Evolutionary conservation across 1,284 basidiomycete species (phyloP).

Genomic region (Irpex lacteus): DNA sequence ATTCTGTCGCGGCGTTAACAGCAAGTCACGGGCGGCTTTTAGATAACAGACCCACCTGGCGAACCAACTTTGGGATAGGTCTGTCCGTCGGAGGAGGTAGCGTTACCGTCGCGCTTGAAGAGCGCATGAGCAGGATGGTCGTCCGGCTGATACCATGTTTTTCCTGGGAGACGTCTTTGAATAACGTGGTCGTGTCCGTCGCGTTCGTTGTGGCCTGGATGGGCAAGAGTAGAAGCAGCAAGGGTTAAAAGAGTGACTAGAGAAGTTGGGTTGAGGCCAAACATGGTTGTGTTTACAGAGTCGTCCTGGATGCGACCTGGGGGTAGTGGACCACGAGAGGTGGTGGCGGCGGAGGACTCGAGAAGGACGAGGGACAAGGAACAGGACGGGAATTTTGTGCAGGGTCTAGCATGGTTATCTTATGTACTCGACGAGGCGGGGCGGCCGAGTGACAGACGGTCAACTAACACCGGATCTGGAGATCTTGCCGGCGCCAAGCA

Average conservation of each 20-base stretch:
- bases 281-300: neutral
- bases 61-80: conserved; percentile 57
- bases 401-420: neutral
- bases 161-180: conserved; percentile 32
- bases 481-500: neutral
- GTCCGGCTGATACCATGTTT: conserved; percentile 53
- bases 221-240: conserved; percentile 7
- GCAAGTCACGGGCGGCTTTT: neutral
- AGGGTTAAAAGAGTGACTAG: conserved; percentile 5
- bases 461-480: neutral
- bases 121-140: conserved; percentile 57
- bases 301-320: neutral
- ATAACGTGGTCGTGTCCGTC: conserved; percentile 13
- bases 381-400: neutral
- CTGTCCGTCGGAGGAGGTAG: conserved; percentile 37
- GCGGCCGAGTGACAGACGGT: neutral
- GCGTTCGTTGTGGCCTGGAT: conserved; percentile 7
- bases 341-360: conserved; percentile 8
- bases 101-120: conserved; percentile 36
- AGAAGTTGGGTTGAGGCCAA: conserved; percentile 1
- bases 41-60: conserved; percentile 38
- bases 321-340: conserved; percentile 14
- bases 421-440: conserved; percentile 3
- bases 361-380: conserved; percentile 3
- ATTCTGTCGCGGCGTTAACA: conserved; percentile 40